Conservation (phyloP, 805 yeast species). For the Myxozyma vanderwaltii region DNA sequence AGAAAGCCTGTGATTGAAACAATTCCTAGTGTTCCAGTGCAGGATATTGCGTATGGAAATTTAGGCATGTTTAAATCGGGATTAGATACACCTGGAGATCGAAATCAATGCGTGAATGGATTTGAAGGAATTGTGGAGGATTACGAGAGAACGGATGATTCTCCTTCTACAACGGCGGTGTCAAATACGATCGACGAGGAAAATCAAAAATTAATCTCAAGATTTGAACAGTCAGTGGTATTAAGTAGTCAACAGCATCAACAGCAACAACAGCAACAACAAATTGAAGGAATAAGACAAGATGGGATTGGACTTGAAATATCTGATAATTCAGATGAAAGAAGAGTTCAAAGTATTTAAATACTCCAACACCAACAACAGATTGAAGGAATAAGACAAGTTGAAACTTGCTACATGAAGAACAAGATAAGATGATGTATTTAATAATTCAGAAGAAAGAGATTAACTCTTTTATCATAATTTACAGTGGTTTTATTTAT, state of each 20-base stretch:
- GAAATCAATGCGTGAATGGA: background rate
- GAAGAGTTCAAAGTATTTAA: slow-evolving; percentile 1
- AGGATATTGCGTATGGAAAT: background rate
- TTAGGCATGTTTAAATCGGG: background rate
- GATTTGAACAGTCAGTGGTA: background rate
- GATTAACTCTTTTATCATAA: too few relatives aligned
- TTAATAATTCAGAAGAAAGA: background rate
- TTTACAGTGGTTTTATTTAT: too few relatives aligned
- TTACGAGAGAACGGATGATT: too few relatives aligned
- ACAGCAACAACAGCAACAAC: background rate
- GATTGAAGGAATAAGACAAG: slow-evolving; percentile 1
- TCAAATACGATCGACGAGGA: background rate
- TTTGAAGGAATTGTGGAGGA: background rate
- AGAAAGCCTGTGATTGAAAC: background rate
- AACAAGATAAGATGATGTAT: too few relatives aligned
- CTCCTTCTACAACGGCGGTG: too few relatives aligned
- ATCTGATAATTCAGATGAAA: background rate
- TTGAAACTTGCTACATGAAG: too few relatives aligned
- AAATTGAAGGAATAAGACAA: slow-evolving; percentile 1
- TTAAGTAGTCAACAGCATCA: background rate
- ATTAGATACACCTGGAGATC: background rate
- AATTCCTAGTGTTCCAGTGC: background rate
- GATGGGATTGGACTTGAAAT: background rate
- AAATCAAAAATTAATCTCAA: too few relatives aligned
- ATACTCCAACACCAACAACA: background rate